Evolutionary conservation across 495 filamentous ascomycete species (phyloP).

Genomic region (Trichoderma parareesei): DNA sequence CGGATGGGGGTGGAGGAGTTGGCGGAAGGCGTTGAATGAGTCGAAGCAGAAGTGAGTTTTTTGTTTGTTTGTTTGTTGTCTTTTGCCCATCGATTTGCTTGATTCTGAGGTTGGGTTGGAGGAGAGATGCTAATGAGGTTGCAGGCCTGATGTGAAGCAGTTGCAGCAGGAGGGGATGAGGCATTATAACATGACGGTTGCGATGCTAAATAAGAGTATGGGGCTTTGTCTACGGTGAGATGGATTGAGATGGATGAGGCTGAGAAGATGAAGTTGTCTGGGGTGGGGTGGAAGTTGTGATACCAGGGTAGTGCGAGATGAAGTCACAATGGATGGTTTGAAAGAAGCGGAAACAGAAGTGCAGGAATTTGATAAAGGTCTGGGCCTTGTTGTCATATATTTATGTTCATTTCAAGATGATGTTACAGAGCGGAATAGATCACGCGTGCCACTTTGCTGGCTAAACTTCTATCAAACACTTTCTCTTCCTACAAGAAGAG

Average conservation of each 20-base stretch:
- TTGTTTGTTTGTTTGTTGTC: not conserved
- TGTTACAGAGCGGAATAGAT: not conserved
- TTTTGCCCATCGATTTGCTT: not conserved
- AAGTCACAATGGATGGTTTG: not conserved
- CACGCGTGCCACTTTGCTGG: not conserved
- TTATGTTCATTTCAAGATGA: not conserved
- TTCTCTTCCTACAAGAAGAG: not conserved
- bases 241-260: not conserved
- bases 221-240: slow-evolving; percentile 56
- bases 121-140: slow-evolving; percentile 6
- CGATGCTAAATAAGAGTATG: slow-evolving; percentile 66
- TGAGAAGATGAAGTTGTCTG: too few relatives aligned
- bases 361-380: not conserved
- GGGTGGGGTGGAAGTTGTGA: not conserved
- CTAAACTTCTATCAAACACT: not conserved
- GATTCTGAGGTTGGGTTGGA: not conserved
- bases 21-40: slow-evolving; percentile 10
- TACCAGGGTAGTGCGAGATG: not conserved
- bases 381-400: too few relatives aligned
- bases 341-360: not conserved
- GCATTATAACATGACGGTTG: slow-evolving; percentile 59
- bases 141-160: slow-evolving; percentile 16
- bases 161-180: slow-evolving; percentile 24
- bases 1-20: not conserved
- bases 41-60: slow-evolving; percentile 11